These are phyloP conservation scores for Solanum bukasovii DNA, from an alignment of 257 asterid genomes.

Conservation along the genomic window DNA sequence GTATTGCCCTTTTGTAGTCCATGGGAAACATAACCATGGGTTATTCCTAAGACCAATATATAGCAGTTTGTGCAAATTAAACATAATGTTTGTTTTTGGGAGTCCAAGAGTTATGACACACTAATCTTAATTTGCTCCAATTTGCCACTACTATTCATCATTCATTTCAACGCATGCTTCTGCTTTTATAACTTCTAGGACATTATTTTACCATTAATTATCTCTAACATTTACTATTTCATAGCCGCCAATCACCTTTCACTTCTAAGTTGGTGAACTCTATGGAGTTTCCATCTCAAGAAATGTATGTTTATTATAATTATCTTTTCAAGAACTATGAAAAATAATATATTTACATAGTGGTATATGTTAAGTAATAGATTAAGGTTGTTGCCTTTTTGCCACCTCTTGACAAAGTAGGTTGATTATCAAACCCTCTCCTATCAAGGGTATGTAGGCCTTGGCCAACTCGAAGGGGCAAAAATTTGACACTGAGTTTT, in stretches of 20 bases:
- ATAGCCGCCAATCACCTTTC: constrained; percentile 8
- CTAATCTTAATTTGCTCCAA: constrained; percentile 7
- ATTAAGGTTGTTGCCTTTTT: neutral
- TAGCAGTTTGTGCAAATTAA: constrained; percentile 14
- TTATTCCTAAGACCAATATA: neutral
- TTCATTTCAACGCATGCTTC: constrained; percentile 6
- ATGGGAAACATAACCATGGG: neutral
- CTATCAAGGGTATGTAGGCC: neutral
- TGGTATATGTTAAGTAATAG: neutral
- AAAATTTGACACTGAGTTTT: neutral
- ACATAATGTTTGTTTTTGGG: constrained; percentile 13
- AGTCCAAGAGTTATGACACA: constrained; percentile 11
- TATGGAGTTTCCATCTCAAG: neutral
- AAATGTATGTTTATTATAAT: neutral
- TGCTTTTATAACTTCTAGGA: neutral
- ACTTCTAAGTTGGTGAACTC: neutral
- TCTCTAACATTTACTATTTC: neutral
- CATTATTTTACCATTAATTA: neutral
- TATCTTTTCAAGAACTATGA: neutral
- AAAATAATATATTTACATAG: neutral
- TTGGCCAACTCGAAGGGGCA: neutral
- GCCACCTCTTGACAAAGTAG: neutral
- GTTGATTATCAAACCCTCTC: neutral
- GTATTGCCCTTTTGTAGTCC: neutral
- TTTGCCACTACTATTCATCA: neutral